A percentile compares a stretch with the other conserved stretches of the same genome.
Evolutionary conservation across 495 filamentous ascomycete genomes (phyloP).

Genomic region (Cenococcum geophilum): DNA sequence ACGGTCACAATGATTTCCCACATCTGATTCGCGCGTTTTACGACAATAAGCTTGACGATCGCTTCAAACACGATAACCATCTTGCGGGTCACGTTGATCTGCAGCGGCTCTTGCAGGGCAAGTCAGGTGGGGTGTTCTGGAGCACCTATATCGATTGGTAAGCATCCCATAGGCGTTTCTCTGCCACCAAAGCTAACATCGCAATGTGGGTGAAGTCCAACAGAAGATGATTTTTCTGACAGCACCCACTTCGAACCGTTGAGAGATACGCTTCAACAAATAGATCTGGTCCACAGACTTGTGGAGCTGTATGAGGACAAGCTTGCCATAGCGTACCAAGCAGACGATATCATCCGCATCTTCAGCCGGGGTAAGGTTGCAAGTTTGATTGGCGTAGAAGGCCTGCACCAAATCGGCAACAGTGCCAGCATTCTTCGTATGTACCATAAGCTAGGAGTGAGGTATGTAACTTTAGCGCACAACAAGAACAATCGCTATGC

Average conservation of each 20-base stretch:
- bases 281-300: conserved; percentile 37
- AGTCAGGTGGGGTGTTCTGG: conserved; percentile 13
- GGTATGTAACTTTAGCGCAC: conserved; percentile 17
- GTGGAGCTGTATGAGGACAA: conserved; percentile 25
- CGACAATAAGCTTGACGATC: conserved; percentile 2
- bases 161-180: background rate
- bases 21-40: conserved; percentile 8
- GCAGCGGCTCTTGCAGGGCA: conserved; percentile 4
- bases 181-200: background rate
- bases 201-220: conserved; percentile 6
- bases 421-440: conserved; percentile 35
- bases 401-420: conserved; percentile 30
- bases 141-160: conserved; percentile 25
- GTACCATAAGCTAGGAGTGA: conserved; percentile 18
- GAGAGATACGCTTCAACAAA: conserved; percentile 38
- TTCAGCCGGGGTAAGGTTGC: conserved; percentile 17
- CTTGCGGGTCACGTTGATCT: conserved; percentile 9
- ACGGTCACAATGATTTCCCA: conserved; percentile 7
- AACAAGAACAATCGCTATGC: conserved; percentile 17
- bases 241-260: conserved; percentile 17
- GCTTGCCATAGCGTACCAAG: conserved; percentile 16
- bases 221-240: conserved; percentile 18
- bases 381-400: conserved; percentile 24
- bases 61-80: background rate
- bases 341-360: conserved; percentile 21